These are phyloP conservation scores for Pseudogymnoascus pannorum DNA, from an alignment of 2,329 filamentous ascomycete species.

Conservation along the genomic window DNA sequence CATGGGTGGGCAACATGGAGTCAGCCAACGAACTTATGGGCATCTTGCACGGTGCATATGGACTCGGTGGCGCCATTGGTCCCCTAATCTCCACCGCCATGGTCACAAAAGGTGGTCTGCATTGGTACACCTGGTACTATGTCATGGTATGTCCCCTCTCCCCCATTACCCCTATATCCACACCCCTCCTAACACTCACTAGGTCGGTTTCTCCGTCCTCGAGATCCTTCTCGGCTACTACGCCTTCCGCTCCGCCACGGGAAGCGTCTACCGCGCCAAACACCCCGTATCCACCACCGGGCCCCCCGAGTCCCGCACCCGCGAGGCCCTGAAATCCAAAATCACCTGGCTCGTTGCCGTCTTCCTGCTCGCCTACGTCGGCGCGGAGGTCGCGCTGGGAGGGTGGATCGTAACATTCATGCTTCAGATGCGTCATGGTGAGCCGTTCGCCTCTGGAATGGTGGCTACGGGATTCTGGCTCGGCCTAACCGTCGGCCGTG, in stretches of 20 bases:
- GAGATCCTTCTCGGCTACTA: constrained; percentile 45
- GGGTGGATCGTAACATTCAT: constrained; percentile 86
- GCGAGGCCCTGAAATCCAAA: constrained; percentile 35
- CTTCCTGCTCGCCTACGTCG: constrained; percentile 74
- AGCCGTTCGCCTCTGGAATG: constrained; percentile 65
- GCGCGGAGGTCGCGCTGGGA: constrained; percentile 66
- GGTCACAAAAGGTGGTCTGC: constrained; percentile 53
- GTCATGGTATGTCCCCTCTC: constrained; percentile 50
- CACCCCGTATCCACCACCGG: constrained; percentile 33
- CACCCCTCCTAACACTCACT: not conserved
- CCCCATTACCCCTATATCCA: not conserved
- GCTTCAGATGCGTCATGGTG: constrained; percentile 65
- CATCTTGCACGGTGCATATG: constrained; percentile 65
- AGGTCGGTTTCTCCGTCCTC: constrained; percentile 47
- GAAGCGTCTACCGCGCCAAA: constrained; percentile 45
- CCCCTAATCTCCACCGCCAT: constrained; percentile 67
- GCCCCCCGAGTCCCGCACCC: constrained; percentile 15
- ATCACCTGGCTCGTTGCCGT: constrained; percentile 66
- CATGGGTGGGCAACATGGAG: constrained; percentile 60
- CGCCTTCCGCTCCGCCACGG: constrained; percentile 60
- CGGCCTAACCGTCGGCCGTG: constrained; percentile 66
- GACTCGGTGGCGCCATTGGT: constrained; percentile 60
- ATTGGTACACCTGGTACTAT: constrained; percentile 65
- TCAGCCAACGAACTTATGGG: constrained; percentile 65
- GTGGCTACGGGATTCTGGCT: constrained; percentile 78